Evolutionary conservation across 139 green algal genomes (phyloP).

Genomic region (Chara braunii): DNA sequence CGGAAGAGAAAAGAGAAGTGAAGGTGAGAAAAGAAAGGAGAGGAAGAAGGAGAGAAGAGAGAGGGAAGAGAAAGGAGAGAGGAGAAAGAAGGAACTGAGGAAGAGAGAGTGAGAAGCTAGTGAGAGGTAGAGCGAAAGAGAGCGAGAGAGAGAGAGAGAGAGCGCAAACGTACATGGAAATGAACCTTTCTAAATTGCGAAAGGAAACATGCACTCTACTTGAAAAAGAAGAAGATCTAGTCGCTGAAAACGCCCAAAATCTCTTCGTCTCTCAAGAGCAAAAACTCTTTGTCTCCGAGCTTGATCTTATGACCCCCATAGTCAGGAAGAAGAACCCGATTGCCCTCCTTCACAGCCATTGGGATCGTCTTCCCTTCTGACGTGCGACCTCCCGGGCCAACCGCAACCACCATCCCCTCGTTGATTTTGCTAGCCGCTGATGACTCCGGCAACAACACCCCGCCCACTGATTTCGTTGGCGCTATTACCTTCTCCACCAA

Average conservation of each 20-base stretch:
- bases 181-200: not conserved
- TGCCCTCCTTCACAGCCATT: conserved; percentile 63
- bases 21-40: too few relatives aligned
- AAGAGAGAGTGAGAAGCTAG: conserved; percentile 2
- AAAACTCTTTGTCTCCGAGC: conserved; percentile 84
- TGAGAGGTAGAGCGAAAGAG: not conserved
- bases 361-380: conserved; percentile 69
- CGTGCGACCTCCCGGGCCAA: conserved; percentile 72
- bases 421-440: conserved; percentile 68
- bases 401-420: conserved; percentile 78
- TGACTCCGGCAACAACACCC: conserved; percentile 85
- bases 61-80: not conserved
- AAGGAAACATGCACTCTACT: not conserved
- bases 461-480: conserved; percentile 70
- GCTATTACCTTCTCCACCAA: conserved; percentile 79
- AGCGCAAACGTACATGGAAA: not conserved
- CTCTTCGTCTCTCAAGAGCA: not conserved
- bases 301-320: conserved; percentile 87
- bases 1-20: not conserved
- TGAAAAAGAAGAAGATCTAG: conserved; percentile 2
- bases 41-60: not conserved
- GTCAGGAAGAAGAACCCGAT: conserved; percentile 94
- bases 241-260: not conserved
- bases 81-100: not conserved
- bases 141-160: not conserved